Evolutionary conservation across 2,329 filamentous ascomycete species (phyloP).

Genomic region (Blastomyces percursus): DNA sequence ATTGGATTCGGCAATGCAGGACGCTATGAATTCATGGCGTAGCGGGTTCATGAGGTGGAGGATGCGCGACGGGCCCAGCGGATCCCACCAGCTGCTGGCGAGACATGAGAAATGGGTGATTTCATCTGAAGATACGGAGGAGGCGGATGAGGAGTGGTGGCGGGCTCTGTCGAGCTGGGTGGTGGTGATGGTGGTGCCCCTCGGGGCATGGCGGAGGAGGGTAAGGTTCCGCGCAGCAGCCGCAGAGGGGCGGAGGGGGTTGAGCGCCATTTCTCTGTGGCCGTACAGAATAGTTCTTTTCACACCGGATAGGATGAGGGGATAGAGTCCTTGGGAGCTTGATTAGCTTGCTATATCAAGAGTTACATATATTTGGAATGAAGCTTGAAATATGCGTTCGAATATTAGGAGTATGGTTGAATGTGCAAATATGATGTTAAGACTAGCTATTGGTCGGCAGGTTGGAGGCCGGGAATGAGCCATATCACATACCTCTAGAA

Average conservation of each 20-base stretch:
- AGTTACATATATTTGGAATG: background rate
- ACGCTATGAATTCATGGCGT: constrained; percentile 79
- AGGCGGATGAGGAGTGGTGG: constrained; percentile 21
- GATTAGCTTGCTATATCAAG: background rate
- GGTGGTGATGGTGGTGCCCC: background rate
- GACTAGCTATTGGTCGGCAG: background rate
- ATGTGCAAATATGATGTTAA: no score
- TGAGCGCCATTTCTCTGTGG: constrained; percentile 5
- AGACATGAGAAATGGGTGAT: constrained; percentile 90
- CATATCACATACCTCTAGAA: background rate
- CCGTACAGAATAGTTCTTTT: background rate
- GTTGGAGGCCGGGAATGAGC: background rate
- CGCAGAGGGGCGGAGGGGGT: constrained; percentile 1
- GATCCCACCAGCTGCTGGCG: constrained; percentile 94
- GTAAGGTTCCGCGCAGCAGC: constrained; percentile 8
- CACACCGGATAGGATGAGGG: no score
- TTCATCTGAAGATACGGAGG: constrained; percentile 78
- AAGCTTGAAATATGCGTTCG: background rate
- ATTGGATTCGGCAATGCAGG: constrained; percentile 49
- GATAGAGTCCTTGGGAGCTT: background rate
- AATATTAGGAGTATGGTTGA: no score
- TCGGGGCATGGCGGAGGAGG: constrained; percentile 8
- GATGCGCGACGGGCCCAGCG: constrained; percentile 79
- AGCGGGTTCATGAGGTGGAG: constrained; percentile 97
- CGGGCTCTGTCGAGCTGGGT: constrained; percentile 9